phyloP scores from a whole-genome alignment of 2,329 filamentous ascomycete genomes.

The Acrocalymma vagum region DNA sequence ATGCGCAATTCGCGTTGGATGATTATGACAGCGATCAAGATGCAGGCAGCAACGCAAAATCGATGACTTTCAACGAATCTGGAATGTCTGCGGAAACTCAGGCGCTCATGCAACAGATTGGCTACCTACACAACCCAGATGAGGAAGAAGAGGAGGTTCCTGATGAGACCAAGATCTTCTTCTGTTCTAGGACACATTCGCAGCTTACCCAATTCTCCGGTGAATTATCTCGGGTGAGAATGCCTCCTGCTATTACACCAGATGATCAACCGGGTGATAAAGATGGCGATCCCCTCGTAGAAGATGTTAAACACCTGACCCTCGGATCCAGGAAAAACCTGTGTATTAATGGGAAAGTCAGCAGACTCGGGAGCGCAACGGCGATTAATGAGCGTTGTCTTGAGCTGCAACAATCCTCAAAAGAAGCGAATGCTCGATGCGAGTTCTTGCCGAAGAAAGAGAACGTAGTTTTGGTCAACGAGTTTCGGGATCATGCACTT shows the following conservation, averaged over 20 bases:
- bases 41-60: constrained; percentile 24
- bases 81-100: constrained; percentile 78
- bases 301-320: constrained; percentile 80
- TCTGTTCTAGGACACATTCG: constrained; percentile 92
- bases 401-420: constrained; percentile 81
- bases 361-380: constrained; percentile 71
- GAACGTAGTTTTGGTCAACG: constrained; percentile 73
- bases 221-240: constrained; percentile 79
- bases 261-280: constrained; percentile 18
- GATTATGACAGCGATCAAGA: constrained; percentile 75
- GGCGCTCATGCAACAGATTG: constrained; percentile 72
- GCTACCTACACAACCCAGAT: constrained; percentile 37
- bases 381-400: constrained; percentile 94
- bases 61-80: constrained; percentile 35
- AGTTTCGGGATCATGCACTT: constrained; percentile 85
- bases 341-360: constrained; percentile 89
- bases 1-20: constrained; percentile 77
- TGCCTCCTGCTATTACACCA: constrained; percentile 72
- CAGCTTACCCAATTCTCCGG: constrained; percentile 88
- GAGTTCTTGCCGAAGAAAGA: constrained; percentile 81
- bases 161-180: constrained; percentile 84
- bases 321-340: constrained; percentile 86
- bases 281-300: constrained; percentile 49
- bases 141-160: constrained; percentile 62
- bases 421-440: constrained; percentile 73